phyloP scores from a whole-genome alignment of 768 basidiomycete genomes.

The Termitomyces sp. region DNA sequence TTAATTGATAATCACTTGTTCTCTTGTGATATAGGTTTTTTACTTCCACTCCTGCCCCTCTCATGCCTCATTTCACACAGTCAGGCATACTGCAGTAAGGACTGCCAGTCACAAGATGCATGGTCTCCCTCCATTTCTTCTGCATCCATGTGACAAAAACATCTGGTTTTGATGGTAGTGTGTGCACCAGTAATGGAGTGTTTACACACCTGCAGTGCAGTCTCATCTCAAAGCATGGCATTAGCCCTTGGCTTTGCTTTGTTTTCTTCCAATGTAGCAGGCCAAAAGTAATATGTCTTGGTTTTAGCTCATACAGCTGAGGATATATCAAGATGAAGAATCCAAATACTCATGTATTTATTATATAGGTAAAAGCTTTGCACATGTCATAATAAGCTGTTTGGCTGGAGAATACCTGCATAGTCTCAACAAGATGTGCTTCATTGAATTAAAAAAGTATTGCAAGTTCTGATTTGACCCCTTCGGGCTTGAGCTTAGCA shows the following conservation, averaged over 20 bases:
- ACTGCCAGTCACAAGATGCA: conserved; percentile 57
- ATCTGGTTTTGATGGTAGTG: no score
- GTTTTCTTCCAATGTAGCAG: not conserved
- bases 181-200: no score
- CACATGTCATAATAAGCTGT: conserved; percentile 1
- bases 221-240: conserved; percentile 64
- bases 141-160: no score
- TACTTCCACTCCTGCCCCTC: conserved; percentile 12
- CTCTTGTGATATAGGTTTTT: conserved; percentile 24
- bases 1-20: not conserved
- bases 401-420: not conserved
- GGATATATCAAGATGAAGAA: not conserved
- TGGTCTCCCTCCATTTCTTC: conserved; percentile 66
- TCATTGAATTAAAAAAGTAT: conserved; percentile 3
- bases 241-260: no score
- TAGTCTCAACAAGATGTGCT: not conserved
- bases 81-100: conserved; percentile 66
- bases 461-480: not conserved
- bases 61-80: conserved; percentile 34
- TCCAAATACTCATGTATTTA: not conserved
- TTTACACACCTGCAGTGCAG: no score
- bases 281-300: not conserved
- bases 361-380: not conserved
- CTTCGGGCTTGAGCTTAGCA: not conserved
- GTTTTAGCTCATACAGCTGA: not conserved